Base-by-base conservation (phyloP, 2,329 filamentous ascomycete species). In the Penicillium paneum region DNA sequence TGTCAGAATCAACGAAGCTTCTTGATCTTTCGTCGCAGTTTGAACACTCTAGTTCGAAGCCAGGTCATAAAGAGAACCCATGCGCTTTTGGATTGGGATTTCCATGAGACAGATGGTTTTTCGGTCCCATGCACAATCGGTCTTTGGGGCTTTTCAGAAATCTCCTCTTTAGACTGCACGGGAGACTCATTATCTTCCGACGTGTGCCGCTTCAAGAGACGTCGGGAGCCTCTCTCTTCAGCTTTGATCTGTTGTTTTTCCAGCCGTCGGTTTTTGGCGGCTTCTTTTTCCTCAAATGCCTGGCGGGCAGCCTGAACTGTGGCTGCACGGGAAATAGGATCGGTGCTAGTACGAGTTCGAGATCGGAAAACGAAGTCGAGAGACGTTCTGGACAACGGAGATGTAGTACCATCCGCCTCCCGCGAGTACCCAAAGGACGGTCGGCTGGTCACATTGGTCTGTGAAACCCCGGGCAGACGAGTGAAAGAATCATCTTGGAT, bases 231-330 rank as follows among this genome's bases (percentile, higher is more conserved):
- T 51, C 63, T 79, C 69, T 65, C 76, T 66, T 72, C 80, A 55
- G 75, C 72, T 72, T 72, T 81, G 54, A 74, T 65, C 43, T 74
- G 78, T 51, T 82, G 81, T 62, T 80, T 76, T 63, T 83, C 79
- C 42, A 78, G 71, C 60, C 81, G 82, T 46, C 74, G 77, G 51
- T 78, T 78, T 61, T 84, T 85, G 34, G 78, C 80, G 4, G 79
- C 80, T 68, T 85, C 81, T 60, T 82, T 82, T 59, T 84, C 81
- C 54, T 81, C 76, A 64, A 84, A 85, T 31, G 82, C 82, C 47
- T 78, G 74, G 7, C 83, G 77, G 5, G 81, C 79, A 41, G 79
- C 81, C 51, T 80, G 78, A 10, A 85, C 81, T 4, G 78, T 78
- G 17, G 82, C 81, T 39, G 81, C 81, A 36, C 81, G 78, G 5